Evolutionary conservation across 2,329 filamentous ascomycete species (phyloP).

Genomic region (Colletotrichum trifolii): DNA sequence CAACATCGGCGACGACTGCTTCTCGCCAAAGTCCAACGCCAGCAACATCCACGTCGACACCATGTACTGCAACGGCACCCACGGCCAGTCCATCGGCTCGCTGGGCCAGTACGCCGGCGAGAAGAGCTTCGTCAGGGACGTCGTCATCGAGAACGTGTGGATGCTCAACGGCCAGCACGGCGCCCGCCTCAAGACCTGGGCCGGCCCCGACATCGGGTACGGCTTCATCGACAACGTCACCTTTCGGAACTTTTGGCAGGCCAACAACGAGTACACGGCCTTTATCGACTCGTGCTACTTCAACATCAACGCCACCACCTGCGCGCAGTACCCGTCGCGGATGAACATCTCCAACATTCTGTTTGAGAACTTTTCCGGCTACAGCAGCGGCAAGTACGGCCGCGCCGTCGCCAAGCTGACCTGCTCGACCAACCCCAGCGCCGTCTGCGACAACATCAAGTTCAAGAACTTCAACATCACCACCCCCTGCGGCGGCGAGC

Average conservation of each 20-base stretch:
- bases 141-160: constrained; percentile 68
- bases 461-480: constrained; percentile 65
- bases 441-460: constrained; percentile 64
- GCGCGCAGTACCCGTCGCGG: constrained; percentile 64
- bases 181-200: constrained; percentile 75
- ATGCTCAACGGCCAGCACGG: constrained; percentile 63
- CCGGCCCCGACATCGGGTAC: constrained; percentile 61
- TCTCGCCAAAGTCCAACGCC: constrained; percentile 72
- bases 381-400: constrained; percentile 64
- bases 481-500: constrained; percentile 57
- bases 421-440: constrained; percentile 62
- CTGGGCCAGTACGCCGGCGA: constrained; percentile 68
- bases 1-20: constrained; percentile 74
- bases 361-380: constrained; percentile 67
- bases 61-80: constrained; percentile 68
- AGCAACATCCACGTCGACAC: constrained; percentile 69
- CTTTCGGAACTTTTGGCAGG: constrained; percentile 65
- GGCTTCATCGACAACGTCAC: constrained; percentile 72
- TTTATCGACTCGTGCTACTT: constrained; percentile 59
- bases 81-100: constrained; percentile 71
- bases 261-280: constrained; percentile 72
- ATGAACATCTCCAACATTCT: constrained; percentile 66
- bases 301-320: constrained; percentile 71
- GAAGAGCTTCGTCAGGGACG: constrained; percentile 48
- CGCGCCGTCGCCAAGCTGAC: constrained; percentile 63